These are phyloP conservation scores for Sistotremastrum suecicum DNA, from an alignment of 768 basidiomycete genomes.

Conservation along the genomic window DNA sequence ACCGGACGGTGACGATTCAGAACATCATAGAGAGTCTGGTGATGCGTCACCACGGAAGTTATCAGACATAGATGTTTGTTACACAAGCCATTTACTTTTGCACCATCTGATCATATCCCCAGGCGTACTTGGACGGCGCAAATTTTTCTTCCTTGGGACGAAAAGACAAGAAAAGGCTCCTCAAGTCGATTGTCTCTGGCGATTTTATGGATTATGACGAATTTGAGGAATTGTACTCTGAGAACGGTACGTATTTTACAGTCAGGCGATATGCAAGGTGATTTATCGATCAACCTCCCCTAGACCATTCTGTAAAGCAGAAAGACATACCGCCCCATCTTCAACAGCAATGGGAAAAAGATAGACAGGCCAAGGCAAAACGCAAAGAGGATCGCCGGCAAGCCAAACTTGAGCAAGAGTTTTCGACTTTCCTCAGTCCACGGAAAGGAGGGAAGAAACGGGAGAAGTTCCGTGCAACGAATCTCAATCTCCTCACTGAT, in stretches of 20 bases:
- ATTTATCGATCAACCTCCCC: neutral
- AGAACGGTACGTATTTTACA: slow-evolving; percentile 18
- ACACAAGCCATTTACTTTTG: too few species aligned
- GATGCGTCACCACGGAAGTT: slow-evolving; percentile 20
- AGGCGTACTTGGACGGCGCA: slow-evolving; percentile 18
- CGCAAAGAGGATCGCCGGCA: slow-evolving; percentile 47
- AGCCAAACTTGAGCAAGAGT: slow-evolving; percentile 38
- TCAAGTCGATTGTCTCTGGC: slow-evolving; percentile 1
- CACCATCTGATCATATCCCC: too few species aligned
- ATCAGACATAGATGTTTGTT: slow-evolving; percentile 13
- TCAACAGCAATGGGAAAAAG: slow-evolving; percentile 59
- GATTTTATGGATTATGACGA: slow-evolving; percentile 9
- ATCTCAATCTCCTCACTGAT: slow-evolving; percentile 31
- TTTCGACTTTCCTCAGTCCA: slow-evolving; percentile 42
- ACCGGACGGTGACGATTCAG: slow-evolving; percentile 12
- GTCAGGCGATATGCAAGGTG: slow-evolving; percentile 5
- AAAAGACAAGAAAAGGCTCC: slow-evolving; percentile 4
- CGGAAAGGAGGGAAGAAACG: slow-evolving; percentile 59
- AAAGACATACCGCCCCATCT: slow-evolving; percentile 43
- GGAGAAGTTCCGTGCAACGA: slow-evolving; percentile 44
- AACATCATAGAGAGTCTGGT: slow-evolving; percentile 20
- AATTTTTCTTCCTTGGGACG: slow-evolving; percentile 14
- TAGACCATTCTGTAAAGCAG: slow-evolving; percentile 27
- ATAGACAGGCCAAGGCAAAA: slow-evolving; percentile 74
- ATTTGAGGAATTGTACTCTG: slow-evolving; percentile 15